Evolutionary conservation across 1,284 basidiomycete species (phyloP), one percentile per base, ranked within the genome.

Genomic region (Vanrija sp.): DNA sequence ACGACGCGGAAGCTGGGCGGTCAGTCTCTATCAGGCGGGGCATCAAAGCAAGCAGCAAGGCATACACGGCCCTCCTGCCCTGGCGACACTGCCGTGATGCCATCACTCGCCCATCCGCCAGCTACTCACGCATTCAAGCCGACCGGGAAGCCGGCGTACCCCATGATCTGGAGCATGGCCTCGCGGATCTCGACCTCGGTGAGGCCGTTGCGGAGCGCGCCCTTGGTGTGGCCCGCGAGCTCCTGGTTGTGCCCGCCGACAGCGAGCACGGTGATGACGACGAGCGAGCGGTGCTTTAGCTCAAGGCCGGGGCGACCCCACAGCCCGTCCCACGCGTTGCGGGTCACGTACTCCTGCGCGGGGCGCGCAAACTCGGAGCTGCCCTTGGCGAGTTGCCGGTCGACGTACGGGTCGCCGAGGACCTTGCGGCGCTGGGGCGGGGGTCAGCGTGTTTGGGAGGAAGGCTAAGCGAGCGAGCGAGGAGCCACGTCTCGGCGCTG

Each of bases 261-360:
- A 1, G 59, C 59, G 19, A 61, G 59, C 48, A 61, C 57, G 42
- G 59, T 61, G 38, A 61, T 61, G 38, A 61, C 59, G 6, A 61
- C 59, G 2, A 61, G 51, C 44, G 55, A 57, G 55, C 59, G 55
- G 59, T 61, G 51, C 55, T 61, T 61, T 44, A 61, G 53, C 59
- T 61, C 59, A 8, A 61, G 53, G 7, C 59, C 59, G 14, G 55
- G 55, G 4, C 59, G 59, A 38, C 44, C 45, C 59, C 59, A 61
- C n/a, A 61, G 55, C 1, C 55, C 55, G 47, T 61, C 59, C 59
- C 59, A 61, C 42, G 56, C 56, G 9, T 26, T 47, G 28, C 55
- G 55, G 3, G 57, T 59, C 29, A 64, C 50, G 28, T 57, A 64
- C 51, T 64, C 62, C 49, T 64, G 60, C 16, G 54, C 60, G 34